Evolutionary conservation across 345 rosid genomes (phyloP), one percentile per base, ranked within the genome.

Genomic region (Pseudoturritis turrita): DNA sequence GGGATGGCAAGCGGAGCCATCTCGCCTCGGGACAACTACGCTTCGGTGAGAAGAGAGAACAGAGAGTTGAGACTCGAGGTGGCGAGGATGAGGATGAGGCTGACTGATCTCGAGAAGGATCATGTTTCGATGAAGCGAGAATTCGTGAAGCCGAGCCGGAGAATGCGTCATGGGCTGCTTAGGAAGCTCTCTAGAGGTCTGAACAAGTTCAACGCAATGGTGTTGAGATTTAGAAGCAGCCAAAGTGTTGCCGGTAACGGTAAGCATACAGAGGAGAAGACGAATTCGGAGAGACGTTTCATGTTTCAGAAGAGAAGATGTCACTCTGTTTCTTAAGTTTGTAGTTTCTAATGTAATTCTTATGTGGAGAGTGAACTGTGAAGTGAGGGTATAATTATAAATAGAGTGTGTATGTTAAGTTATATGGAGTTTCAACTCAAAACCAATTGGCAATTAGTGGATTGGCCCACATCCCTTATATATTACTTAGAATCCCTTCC

Each of bases 11-110:
- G 98, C 19, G 98, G 98, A 44, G 97, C 98, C 23, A 91, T 91
- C 50, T 94, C 98, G 1, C 98, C 98, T 0, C 72, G 98, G 61
- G 97, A 94, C 72, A 91, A 91, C 68, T 95, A 91, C 17, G 99
- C 99, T 8, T 95, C 96, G 0, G 99, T 95, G 68, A 82, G 99
- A 72, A 78, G 99, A 82, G 99, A 95, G 89, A 95, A 95, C 81
- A 77, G 97, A 39, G 99, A 95, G 77, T 83, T 91, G 70, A 95
- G 90, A 74, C 96, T 95, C n/a, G 99, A 95, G 77, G 99, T 95
- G 11, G 89, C 99, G 19, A 91, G 97, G 68, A 95, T 95, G 99
- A 91, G 97, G 78, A 91, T 95, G 97, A 82, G 99, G 71, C 82
- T 95, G 44, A 95, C 97, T 7, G 99, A 95, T 75, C 79, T 95